These are phyloP conservation scores for Aspergillus quadrilineatus DNA, from an alignment of 2,329 filamentous ascomycete genomes.

Conservation along the genomic window DNA sequence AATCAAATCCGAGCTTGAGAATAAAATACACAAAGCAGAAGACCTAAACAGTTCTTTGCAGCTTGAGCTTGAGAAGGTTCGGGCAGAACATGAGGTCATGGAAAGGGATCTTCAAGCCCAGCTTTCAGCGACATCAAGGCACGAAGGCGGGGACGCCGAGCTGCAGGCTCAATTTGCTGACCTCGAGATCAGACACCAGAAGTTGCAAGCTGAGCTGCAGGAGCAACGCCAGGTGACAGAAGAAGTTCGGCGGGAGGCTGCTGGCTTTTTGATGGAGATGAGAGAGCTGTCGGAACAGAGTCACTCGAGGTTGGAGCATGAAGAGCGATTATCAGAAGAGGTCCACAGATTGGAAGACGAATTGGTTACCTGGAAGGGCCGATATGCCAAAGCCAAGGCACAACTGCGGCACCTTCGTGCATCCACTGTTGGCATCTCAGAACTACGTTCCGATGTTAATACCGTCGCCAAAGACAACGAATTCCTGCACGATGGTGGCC, in stretches of 20 bases:
- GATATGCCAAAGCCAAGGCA: slow-evolving; percentile 84
- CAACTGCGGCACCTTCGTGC: slow-evolving; percentile 79
- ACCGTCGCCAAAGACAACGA: slow-evolving; percentile 67
- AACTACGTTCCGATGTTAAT: slow-evolving; percentile 41
- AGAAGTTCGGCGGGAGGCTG: slow-evolving; percentile 80
- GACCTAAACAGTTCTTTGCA: slow-evolving; percentile 76
- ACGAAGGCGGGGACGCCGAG: slow-evolving; percentile 50
- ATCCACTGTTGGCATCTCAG: slow-evolving; percentile 71
- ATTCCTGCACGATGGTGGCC: slow-evolving; percentile 68
- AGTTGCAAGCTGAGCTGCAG: slow-evolving; percentile 62
- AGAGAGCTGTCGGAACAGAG: slow-evolving; percentile 77
- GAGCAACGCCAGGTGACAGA: slow-evolving; percentile 82
- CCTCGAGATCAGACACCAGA: slow-evolving; percentile 63
- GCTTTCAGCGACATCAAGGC: slow-evolving; percentile 47
- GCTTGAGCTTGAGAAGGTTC: slow-evolving; percentile 72
- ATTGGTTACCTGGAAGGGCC: slow-evolving; percentile 83
- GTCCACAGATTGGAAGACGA: slow-evolving; percentile 77
- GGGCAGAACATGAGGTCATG: slow-evolving; percentile 64
- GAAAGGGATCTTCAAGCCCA: slow-evolving; percentile 64
- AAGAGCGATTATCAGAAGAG: slow-evolving; percentile 72
- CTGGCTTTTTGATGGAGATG: slow-evolving; percentile 86
- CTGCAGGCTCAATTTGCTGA: slow-evolving; percentile 60
- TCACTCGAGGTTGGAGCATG: slow-evolving; percentile 73
- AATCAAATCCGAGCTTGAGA: slow-evolving; percentile 66
- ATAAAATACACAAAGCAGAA: slow-evolving; percentile 71